Conservation (phyloP, 2,329 filamentous ascomycete species). For the Penicillium capsulatum region DNA sequence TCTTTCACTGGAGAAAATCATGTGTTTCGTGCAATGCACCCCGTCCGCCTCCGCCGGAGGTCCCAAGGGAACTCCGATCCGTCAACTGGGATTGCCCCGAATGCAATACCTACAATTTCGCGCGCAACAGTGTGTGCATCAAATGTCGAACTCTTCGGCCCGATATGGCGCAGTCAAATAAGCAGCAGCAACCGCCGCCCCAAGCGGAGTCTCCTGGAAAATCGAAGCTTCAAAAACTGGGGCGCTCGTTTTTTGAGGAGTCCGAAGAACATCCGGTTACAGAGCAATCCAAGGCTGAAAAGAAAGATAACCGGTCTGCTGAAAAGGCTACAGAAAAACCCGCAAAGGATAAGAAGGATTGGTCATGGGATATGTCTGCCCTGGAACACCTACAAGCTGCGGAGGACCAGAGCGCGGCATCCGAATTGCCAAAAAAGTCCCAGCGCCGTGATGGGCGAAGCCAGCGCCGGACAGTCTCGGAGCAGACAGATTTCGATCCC, state of each 20-base stretch:
- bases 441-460: slow-evolving; percentile 26
- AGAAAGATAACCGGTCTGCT: no score
- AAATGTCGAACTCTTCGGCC: slow-evolving; percentile 27
- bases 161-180: slow-evolving; percentile 4
- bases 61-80: neutral
- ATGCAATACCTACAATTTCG: slow-evolving; percentile 19
- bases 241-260: slow-evolving; percentile 19
- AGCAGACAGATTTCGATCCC: slow-evolving; percentile 36
- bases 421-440: slow-evolving; percentile 12
- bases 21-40: neutral
- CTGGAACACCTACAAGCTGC: slow-evolving; percentile 20
- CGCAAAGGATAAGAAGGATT: slow-evolving; percentile 15
- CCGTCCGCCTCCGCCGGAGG: neutral
- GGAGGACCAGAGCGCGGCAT: slow-evolving; percentile 6
- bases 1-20: neutral
- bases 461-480: slow-evolving; percentile 20
- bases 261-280: no score
- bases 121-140: slow-evolving; percentile 23
- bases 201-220: slow-evolving; percentile 5
- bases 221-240: slow-evolving; percentile 21
- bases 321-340: slow-evolving; percentile 5
- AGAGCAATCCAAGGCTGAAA: neutral
- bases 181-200: slow-evolving; percentile 2
- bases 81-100: slow-evolving; percentile 29
- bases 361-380: slow-evolving; percentile 32